These are phyloP conservation scores for Tubosaeta sp. DNA, from an alignment of 768 basidiomycete species.

Conservation along the genomic window DNA sequence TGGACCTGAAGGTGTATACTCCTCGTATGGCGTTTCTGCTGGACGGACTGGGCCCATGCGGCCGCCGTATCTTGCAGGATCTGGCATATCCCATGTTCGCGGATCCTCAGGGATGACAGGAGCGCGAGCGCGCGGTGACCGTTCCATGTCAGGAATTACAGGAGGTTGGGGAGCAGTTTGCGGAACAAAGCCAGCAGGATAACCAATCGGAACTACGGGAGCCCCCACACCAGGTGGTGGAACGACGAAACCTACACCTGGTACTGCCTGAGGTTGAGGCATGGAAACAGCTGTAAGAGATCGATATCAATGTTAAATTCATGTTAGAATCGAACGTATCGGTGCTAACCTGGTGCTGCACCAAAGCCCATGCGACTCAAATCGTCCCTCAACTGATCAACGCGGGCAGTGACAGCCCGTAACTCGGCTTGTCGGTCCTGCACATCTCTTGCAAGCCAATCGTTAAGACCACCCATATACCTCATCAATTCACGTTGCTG, in stretches of 20 bases:
- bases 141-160: constrained; percentile 18
- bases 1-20: constrained; percentile 4
- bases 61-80: constrained; percentile 12
- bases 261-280: constrained; percentile 20
- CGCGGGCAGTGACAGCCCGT: constrained; percentile 56
- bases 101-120: constrained; percentile 27
- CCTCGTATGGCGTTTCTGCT: constrained; percentile 21
- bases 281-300: constrained; percentile 19
- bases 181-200: constrained; percentile 23
- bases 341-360: constrained; percentile 35
- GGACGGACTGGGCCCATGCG: constrained; percentile 34
- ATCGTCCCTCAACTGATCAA: constrained; percentile 46
- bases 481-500: constrained; percentile 79
- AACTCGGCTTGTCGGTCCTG: constrained; percentile 74
- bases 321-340: not conserved
- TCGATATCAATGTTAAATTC: not conserved
- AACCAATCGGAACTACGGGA: constrained; percentile 16
- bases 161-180: constrained; percentile 13
- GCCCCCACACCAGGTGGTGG: constrained; percentile 22
- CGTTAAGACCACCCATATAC: constrained; percentile 72
- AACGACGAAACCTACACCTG: constrained; percentile 18
- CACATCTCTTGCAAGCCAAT: constrained; percentile 78
- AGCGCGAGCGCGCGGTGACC: constrained; percentile 1
- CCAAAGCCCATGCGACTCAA: constrained; percentile 43
- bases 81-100: constrained; percentile 22